Percentiles rank a stretch among this genome's conserved stretches.
These are phyloP conservation scores for Diaporthe nobilis DNA, from an alignment of 2,329 filamentous ascomycete genomes.

Conservation along the genomic window DNA sequence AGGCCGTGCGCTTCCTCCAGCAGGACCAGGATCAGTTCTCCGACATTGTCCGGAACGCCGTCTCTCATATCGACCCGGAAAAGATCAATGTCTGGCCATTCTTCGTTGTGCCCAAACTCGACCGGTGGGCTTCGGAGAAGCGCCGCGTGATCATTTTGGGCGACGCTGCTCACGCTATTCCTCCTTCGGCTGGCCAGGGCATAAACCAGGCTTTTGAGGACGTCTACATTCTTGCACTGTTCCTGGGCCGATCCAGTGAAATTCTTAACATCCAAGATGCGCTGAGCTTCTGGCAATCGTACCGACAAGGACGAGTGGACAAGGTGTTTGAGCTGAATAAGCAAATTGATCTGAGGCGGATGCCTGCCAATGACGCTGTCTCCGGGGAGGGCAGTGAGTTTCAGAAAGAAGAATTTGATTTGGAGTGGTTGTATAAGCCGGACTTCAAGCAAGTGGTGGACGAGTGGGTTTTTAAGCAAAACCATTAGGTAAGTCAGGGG, in stretches of 20 bases:
- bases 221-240: slow-evolving; percentile 54
- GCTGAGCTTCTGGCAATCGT: slow-evolving; percentile 59
- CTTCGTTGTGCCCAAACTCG: slow-evolving; percentile 61
- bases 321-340: slow-evolving; percentile 62
- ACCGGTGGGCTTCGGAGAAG: slow-evolving; percentile 57
- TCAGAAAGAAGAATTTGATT: slow-evolving; percentile 44
- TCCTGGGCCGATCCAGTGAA: slow-evolving; percentile 50
- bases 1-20: slow-evolving; percentile 52
- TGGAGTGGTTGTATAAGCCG: slow-evolving; percentile 60
- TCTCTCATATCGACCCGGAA: slow-evolving; percentile 48
- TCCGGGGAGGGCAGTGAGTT: slow-evolving; percentile 40
- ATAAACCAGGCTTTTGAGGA: slow-evolving; percentile 66
- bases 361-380: slow-evolving; percentile 54
- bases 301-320: slow-evolving; percentile 62
- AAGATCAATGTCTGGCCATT: slow-evolving; percentile 65
- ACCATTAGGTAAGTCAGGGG: neutral
- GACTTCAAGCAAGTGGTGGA: slow-evolving; percentile 54
- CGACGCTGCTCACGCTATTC: slow-evolving; percentile 64
- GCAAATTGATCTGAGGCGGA: slow-evolving; percentile 61
- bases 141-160: slow-evolving; percentile 60
- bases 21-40: slow-evolving; percentile 54
- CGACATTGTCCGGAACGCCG: slow-evolving; percentile 53
- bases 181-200: slow-evolving; percentile 62
- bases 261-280: slow-evolving; percentile 20
- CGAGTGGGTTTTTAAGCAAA: slow-evolving; percentile 8